Evolutionary conservation across 1,284 basidiomycete species (phyloP).

Genomic region (Ceratobasidium sp.): DNA sequence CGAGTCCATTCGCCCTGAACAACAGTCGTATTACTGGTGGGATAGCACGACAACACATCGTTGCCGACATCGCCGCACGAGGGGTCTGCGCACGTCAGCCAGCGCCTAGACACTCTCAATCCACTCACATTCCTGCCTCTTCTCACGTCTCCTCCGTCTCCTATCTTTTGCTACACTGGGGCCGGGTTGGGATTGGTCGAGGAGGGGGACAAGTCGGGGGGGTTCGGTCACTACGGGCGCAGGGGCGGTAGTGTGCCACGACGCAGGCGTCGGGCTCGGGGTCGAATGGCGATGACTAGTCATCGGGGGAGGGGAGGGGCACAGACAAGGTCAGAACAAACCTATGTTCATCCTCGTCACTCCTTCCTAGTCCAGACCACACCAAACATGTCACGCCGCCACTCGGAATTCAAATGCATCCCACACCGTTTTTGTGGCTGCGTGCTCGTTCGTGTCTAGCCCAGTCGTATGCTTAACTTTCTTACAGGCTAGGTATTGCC

Average conservation of each 20-base stretch:
- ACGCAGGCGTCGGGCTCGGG: slow-evolving; percentile 20
- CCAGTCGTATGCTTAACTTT: no score
- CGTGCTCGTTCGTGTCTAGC: no score
- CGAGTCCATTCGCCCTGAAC: slow-evolving; percentile 72
- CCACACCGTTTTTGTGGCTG: no score
- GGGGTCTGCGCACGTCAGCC: slow-evolving; percentile 43
- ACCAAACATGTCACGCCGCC: no score
- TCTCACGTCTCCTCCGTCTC: slow-evolving; percentile 7
- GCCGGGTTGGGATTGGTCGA: slow-evolving; percentile 17
- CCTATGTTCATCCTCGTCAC: no score
- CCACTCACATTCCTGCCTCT: slow-evolving; percentile 30
- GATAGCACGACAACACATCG: slow-evolving; percentile 73
- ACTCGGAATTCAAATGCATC: no score
- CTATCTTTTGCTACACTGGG: background rate
- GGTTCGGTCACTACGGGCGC: slow-evolving; percentile 13
- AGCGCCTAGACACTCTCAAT: background rate
- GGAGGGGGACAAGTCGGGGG: slow-evolving; percentile 11
- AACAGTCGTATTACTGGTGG: slow-evolving; percentile 58
- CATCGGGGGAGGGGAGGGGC: slow-evolving; percentile 36
- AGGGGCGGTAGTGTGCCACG: slow-evolving; percentile 6
- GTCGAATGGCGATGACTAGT: slow-evolving; percentile 33
- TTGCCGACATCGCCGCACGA: slow-evolving; percentile 57
- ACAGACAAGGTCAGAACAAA: background rate
- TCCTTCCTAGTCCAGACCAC: no score
- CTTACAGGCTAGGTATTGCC: no score